Base-by-base conservation (phyloP, 2,329 filamentous ascomycete genomes). In the Fusarium coffeatum region DNA sequence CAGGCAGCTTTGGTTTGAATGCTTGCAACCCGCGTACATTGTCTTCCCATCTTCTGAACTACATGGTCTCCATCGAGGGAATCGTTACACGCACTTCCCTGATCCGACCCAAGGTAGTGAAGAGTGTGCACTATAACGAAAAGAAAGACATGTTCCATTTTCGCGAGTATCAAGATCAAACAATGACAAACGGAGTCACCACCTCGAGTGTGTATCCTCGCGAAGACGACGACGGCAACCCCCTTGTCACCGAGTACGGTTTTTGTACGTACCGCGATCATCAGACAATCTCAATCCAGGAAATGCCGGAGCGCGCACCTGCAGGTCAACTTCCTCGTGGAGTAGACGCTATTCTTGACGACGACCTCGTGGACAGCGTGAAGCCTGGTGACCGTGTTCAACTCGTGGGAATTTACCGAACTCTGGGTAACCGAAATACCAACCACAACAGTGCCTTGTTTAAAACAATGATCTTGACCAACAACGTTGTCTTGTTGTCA, bases 371-470 rank as follows among this genome's bases (percentile, higher is more conserved):
- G 18, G 96, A 99, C 79, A 90, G 89, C 63, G 93, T 96, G 64
- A 99, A 99, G 82, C 96, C 96, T 12, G 96, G 96, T 51, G 96
- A 99, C 81, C 88, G 96, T 72, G 93, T 99, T 68, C 96, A 99
- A 80, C 87, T 99, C 18, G 96, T 99, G n/a, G 96, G 96, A 56
- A 94, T 97, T 62, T 99, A 94, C 80, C 88, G 96, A 75, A 97
- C 96, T 2, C 86, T 99, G 7, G 97, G 96, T 77, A 99, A 98
- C 79, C 88, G 96, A 76, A 98, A 98, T 79, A 93, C 94, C 47
- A 92, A 92, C 62, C 89, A 94, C 76, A 95, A 92, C 75, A 98
- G 93, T 75, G 94, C 95, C 4, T 90, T 97, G 8, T 99, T 99
- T 86, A 95, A 97, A 80, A 99, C 96, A 0, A 83, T 98, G 25